A percentile compares a stretch with the other conserved stretches of the same genome.
Conservation (phyloP, 2,329 filamentous ascomycete genomes). For the Teratosphaeria zuluensis region DNA sequence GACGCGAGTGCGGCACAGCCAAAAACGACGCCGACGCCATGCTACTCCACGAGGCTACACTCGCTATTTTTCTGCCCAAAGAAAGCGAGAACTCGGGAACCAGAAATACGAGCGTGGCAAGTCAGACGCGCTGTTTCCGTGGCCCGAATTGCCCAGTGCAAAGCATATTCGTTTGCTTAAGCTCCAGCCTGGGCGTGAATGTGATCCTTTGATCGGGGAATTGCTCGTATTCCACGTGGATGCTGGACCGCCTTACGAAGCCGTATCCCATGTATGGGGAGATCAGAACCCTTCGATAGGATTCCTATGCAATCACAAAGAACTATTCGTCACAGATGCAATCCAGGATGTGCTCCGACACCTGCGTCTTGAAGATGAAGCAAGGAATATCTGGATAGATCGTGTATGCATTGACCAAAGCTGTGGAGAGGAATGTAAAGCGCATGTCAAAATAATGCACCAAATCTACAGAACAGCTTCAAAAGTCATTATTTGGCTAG, state of each 20-base stretch:
- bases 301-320: background rate
- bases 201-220: background rate
- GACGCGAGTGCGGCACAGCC: background rate
- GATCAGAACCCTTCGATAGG: background rate
- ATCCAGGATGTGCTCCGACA: background rate
- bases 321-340: background rate
- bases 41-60: background rate
- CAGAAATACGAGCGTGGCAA: too few relatives aligned
- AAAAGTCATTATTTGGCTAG: background rate
- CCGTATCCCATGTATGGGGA: background rate
- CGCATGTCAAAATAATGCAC: background rate
- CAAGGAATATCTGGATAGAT: background rate
- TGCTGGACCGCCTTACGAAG: background rate
- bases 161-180: background rate
- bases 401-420: background rate
- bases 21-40: too few relatives aligned
- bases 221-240: background rate
- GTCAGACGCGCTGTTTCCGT: background rate
- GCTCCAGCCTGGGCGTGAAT: background rate
- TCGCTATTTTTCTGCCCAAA: too few relatives aligned
- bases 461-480: background rate
- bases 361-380: background rate
- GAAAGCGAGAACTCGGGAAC: too few relatives aligned
- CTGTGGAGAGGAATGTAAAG: background rate
- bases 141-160: background rate